Evolutionary conservation across 2,329 filamentous ascomycete species (phyloP), one percentile per base, ranked within the genome.

Genomic region (Lachnellula occidentalis): DNA sequence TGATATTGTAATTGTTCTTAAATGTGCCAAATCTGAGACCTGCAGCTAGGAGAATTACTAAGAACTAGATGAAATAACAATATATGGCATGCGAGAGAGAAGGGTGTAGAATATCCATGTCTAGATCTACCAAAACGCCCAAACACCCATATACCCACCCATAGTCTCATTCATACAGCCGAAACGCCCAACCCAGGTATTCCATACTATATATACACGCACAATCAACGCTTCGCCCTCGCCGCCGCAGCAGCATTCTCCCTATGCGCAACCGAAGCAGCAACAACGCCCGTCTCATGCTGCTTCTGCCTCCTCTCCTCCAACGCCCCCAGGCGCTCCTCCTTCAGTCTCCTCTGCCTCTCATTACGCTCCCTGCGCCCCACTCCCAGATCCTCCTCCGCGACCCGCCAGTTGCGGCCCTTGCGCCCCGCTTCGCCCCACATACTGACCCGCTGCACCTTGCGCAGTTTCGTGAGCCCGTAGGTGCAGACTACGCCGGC

Each of bases 391-490:
- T 60, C 61, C 15, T 45, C 56, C 34, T 65, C 64, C 45, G 61
- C 63, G 45, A 61, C 58, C 43, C 66, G 65, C 64, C 66, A 68
- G 45, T 60, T 66, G 4, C 67, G 51, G 1, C 65, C 64, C 45
- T 56, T 59, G 31, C 59, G 53, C 2, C 68, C 67, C 4, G 57
- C 59, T 57, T 69, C 67, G 21, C 67, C 65, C 66, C 66, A 92
- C 90, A 96, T 96, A 67, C 87, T 89, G 59, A 96, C 85, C 58
- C 90, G 82, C 75, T 95, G 90, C 24, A 96, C 88, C 68, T 87
- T 88, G 61, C 89, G 84, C 59, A 99, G 79, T 71, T 90, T 95
- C 50, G 80, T 78, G 47, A 97, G 78, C 5, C 94, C 92, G 71
- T 92, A 96, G 65, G 82, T 80, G 74, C 88, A 92, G 50, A 96